These are phyloP conservation scores for Pharus latifolius DNA, from an alignment of 176 grass and related monocot species.

Conservation along the genomic window DNA sequence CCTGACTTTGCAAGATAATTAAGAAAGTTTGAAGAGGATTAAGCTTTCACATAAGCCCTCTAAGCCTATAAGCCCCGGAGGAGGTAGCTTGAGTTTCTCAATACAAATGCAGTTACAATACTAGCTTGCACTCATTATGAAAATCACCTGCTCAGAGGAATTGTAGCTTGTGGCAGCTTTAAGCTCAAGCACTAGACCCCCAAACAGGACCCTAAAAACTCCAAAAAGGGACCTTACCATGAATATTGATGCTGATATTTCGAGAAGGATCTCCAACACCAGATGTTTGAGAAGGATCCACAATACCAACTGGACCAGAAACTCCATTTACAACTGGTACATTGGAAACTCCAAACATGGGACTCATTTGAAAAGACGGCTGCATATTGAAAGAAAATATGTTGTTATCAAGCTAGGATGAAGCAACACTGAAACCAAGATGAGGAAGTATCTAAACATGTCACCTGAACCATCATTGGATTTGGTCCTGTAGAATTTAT, in stretches of 20 bases:
- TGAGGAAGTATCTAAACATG: neutral
- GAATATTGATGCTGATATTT: constrained; percentile 14
- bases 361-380: constrained; percentile 67
- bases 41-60: neutral
- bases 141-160: neutral
- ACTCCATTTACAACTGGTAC: constrained; percentile 52
- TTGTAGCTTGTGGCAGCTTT: neutral
- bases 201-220: neutral
- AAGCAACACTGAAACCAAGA: constrained; percentile 8
- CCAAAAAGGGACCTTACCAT: constrained; percentile 25
- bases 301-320: constrained; percentile 46
- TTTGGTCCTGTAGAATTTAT: constrained; percentile 80
- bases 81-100: neutral
- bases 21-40: neutral
- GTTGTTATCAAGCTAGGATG: neutral
- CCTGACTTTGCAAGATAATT: neutral
- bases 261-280: constrained; percentile 13
- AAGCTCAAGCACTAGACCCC: neutral
- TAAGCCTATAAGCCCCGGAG: too few relatives aligned
- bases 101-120: neutral
- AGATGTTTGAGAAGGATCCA: constrained; percentile 44
- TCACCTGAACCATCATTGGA: constrained; percentile 99
- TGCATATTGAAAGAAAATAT: constrained; percentile 21
- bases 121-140: neutral
- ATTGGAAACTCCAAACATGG: constrained; percentile 38